phyloP scores from a whole-genome alignment of 495 filamentous ascomycete species.

The Tetracladium marchalianum region DNA sequence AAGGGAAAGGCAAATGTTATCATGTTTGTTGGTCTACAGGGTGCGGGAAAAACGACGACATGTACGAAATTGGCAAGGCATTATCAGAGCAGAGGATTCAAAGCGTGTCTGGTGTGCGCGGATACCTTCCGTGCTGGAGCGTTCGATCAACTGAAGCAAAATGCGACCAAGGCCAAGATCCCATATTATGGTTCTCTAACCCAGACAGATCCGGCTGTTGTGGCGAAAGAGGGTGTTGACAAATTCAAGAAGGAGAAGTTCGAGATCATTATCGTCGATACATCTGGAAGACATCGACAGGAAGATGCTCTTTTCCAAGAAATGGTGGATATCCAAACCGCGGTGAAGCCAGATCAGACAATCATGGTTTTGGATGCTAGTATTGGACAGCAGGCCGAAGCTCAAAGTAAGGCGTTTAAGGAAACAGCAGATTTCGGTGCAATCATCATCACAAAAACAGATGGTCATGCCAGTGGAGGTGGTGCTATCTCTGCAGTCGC shows the following conservation, averaged over 20 bases:
- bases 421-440: conserved; percentile 95
- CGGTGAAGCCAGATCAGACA: conserved; percentile 89
- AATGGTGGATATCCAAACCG: conserved; percentile 93
- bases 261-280: conserved; percentile 98
- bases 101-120: conserved; percentile 88
- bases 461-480: conserved; percentile 89
- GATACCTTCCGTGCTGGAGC: conserved; percentile 98
- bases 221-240: conserved; percentile 88
- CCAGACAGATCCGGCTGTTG: conserved; percentile 88
- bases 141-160: conserved; percentile 98
- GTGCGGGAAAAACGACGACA: conserved; percentile 94
- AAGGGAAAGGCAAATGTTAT: conserved; percentile 95
- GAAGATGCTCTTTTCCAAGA: conserved; percentile 93
- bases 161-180: conserved; percentile 96
- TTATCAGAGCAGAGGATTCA: conserved; percentile 92
- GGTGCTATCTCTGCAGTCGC: conserved; percentile 98
- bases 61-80: conserved; percentile 96
- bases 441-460: conserved; percentile 98
- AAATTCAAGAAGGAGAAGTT: conserved; percentile 99
- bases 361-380: conserved; percentile 96
- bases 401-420: conserved; percentile 93
- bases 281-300: conserved; percentile 85
- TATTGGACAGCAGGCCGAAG: conserved; percentile 92
- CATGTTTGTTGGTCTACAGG: conserved; percentile 98
- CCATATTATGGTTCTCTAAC: conserved; percentile 96